phyloP scores from a whole-genome alignment of 352 stramenopile genomes.

The Pythium rhizo-oryzae region DNA sequence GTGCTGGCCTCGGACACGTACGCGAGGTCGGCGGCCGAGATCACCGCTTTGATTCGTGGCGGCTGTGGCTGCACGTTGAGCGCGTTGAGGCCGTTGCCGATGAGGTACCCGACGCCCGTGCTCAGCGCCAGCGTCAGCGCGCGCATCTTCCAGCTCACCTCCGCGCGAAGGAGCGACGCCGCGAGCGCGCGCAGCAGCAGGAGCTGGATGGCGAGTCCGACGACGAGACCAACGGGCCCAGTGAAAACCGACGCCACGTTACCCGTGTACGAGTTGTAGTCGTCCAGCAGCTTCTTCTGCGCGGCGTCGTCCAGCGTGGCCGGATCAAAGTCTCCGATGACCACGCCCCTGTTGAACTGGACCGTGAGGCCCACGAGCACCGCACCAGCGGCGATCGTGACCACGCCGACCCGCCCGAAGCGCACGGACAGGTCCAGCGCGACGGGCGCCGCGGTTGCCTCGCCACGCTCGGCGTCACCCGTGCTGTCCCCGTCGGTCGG shows the following conservation, averaged over 20 bases:
- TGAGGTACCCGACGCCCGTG: not conserved
- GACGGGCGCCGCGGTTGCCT: not conserved
- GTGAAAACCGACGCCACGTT: conserved; percentile 7
- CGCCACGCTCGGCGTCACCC: too few species aligned
- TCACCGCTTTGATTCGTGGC: not conserved
- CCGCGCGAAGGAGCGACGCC: not conserved
- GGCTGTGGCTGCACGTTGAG: conserved; percentile 13
- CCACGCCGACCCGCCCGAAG: not conserved
- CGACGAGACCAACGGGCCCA: conserved; percentile 1
- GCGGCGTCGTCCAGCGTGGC: not conserved
- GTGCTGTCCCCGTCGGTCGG: too few species aligned
- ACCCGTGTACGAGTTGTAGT: conserved; percentile 20
- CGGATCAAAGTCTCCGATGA: not conserved
- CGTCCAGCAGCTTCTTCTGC: conserved; percentile 17
- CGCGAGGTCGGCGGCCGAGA: conserved; percentile 1
- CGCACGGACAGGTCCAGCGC: not conserved
- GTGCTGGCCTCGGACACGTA: not conserved
- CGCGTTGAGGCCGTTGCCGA: conserved; percentile 14
- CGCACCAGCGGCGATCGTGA: not conserved
- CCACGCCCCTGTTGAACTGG: not conserved
- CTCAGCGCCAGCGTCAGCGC: not conserved
- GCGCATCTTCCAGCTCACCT: not conserved
- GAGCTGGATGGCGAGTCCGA: conserved; percentile 6
- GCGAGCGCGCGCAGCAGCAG: not conserved
- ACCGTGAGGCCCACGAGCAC: not conserved